Percentiles rank a stretch among this genome's conserved stretches.
Evolutionary conservation across 2,329 filamentous ascomycete species (phyloP).

Genomic region (Trichophyton equinum): DNA sequence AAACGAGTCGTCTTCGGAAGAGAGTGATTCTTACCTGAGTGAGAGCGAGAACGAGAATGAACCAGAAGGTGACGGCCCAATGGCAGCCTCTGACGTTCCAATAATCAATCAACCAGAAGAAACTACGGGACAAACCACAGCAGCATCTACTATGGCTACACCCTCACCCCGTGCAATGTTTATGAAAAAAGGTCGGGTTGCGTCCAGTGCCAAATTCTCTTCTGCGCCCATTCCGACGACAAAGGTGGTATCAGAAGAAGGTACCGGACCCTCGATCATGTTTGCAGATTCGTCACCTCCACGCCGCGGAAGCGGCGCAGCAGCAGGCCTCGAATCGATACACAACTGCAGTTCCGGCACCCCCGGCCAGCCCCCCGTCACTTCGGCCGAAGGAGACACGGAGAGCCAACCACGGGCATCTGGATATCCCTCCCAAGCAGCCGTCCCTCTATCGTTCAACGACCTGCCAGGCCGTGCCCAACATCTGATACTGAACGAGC

Average conservation of each 20-base stretch:
- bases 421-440: conserved; percentile 46
- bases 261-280: conserved; percentile 58
- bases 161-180: conserved; percentile 5
- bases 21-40: conserved; percentile 31
- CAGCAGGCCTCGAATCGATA: conserved; percentile 25
- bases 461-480: conserved; percentile 74
- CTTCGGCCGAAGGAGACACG: neutral
- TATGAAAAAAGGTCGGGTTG: conserved; percentile 16
- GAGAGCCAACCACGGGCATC: conserved; percentile 19
- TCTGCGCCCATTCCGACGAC: conserved; percentile 62
- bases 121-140: neutral
- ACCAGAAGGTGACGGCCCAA: neutral
- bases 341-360: conserved; percentile 17
- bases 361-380: conserved; percentile 13
- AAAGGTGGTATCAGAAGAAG: conserved; percentile 51
- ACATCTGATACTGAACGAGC: conserved; percentile 74
- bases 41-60: conserved; percentile 15
- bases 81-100: conserved; percentile 2
- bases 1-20: conserved; percentile 27
- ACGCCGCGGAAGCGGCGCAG: conserved; percentile 7
- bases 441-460: conserved; percentile 67
- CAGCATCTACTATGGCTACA: neutral
- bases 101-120: conserved; percentile 6
- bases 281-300: conserved; percentile 45
- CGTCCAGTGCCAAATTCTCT: conserved; percentile 44